phyloP scores from a whole-genome alignment of 768 basidiomycete genomes.

The Tricholoma furcatifolium region DNA sequence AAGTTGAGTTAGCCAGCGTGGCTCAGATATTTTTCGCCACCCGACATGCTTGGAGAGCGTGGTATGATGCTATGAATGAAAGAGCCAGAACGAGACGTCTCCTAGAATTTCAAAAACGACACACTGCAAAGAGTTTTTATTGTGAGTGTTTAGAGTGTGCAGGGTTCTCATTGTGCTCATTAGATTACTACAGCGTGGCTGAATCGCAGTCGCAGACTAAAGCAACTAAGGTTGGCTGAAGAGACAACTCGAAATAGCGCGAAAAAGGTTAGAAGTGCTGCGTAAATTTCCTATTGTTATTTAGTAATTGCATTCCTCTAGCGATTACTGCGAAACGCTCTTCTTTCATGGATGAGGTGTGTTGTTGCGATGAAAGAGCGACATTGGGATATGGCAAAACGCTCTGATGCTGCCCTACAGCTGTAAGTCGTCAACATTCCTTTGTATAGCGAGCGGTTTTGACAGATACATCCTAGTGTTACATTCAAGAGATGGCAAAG shows the following conservation, averaged over 20 bases:
- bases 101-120: slow-evolving; percentile 38
- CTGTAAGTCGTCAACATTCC: slow-evolving; percentile 23
- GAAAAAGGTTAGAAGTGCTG: slow-evolving; percentile 39
- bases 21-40: slow-evolving; percentile 51
- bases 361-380: slow-evolving; percentile 73
- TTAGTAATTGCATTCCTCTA: slow-evolving; percentile 26
- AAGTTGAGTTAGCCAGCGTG: slow-evolving; percentile 52
- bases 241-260: slow-evolving; percentile 36
- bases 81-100: slow-evolving; percentile 44
- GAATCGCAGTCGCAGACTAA: slow-evolving; percentile 32
- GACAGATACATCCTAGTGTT: slow-evolving; percentile 32
- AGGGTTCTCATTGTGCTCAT: not conserved
- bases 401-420: slow-evolving; percentile 30
- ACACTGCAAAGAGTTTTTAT: slow-evolving; percentile 23
- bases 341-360: slow-evolving; percentile 67
- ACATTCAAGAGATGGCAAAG: slow-evolving; percentile 72
- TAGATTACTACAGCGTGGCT: slow-evolving; percentile 43
- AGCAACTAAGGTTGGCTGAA: slow-evolving; percentile 44
- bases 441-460: not conserved
- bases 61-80: slow-evolving; percentile 46
- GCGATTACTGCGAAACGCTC: slow-evolving; percentile 48
- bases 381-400: slow-evolving; percentile 63
- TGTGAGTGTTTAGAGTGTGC: slow-evolving; percentile 6
- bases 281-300: too few species aligned
- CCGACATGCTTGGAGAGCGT: slow-evolving; percentile 45